phyloP scores from a whole-genome alignment of 306 rosid species.

The Cucurbita maxima region DNA sequence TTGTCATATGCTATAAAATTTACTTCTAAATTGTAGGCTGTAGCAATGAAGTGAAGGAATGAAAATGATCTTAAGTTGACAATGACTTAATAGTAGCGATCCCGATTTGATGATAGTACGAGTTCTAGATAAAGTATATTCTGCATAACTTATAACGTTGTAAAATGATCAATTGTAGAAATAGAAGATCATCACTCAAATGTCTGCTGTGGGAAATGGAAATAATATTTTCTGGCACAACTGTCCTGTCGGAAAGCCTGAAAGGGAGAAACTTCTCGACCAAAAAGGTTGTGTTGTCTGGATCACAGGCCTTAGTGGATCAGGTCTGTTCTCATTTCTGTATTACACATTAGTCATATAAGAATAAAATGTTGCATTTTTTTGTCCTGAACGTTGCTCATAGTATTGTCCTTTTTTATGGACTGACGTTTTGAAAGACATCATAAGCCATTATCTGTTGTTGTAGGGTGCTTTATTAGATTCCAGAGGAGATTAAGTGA shows the following conservation, averaged over 20 bases:
- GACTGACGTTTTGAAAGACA: background rate
- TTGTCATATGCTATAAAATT: background rate
- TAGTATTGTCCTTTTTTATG: background rate
- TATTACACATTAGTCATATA: background rate
- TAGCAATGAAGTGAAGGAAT: background rate
- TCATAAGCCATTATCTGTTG: background rate
- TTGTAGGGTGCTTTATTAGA: background rate
- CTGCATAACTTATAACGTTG: background rate
- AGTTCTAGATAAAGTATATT: background rate
- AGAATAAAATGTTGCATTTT: background rate
- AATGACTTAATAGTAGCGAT: background rate
- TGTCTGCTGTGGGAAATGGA: conserved; percentile 50
- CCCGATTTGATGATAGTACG: background rate
- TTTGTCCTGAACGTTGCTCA: background rate
- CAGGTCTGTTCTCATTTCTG: conserved; percentile 33
- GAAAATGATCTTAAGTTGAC: background rate
- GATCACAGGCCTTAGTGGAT: conserved; percentile 90
- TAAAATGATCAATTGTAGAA: background rate
- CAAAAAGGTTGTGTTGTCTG: conserved; percentile 86
- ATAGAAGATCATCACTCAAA: conserved; percentile 1
- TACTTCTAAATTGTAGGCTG: background rate
- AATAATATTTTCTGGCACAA: conserved; percentile 82
- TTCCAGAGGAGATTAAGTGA: background rate
- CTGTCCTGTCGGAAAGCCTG: conserved; percentile 50
- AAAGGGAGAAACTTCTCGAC: conserved; percentile 69